Base-by-base conservation (phyloP, 805 yeast genomes). In the Saturnispora galanensis region DNA sequence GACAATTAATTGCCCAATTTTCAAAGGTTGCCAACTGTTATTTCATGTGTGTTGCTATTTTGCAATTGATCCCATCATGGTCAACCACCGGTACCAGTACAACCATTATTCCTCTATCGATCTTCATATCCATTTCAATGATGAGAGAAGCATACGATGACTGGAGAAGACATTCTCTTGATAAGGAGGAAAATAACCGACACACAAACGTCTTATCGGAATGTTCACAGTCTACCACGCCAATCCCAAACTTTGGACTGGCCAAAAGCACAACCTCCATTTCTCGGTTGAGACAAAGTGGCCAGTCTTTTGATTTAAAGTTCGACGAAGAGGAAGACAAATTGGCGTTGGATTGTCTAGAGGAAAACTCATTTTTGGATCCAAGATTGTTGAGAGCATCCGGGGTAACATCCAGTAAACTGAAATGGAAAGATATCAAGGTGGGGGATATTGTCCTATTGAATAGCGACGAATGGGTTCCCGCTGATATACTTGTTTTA, bases 21-120 rank as follows among this genome's bases (percentile, higher is more conserved):
- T 86, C 95, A 18, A 90, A 87, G 58, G 56, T 93, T 38, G 98
- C 98, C 28, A 93, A 93, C 59, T 70, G 89, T 49, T 90, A 93
- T 62, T 93, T 93, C 64, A 66, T 93, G 74, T 70, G 79, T 3
- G 93, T 93, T 13, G 89, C 97, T 2, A 83, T 93, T 49, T 68
- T 93, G 69, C 98, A 93, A 60, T 81, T 90, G 89, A 81, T 93
- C 39, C 97, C 98, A 0, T 77, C 88, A 2, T 93, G 96, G 97
- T 86, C 96, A 1, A 87, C 98, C 5, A 93, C 98, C 0, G 98
- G 97, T 48, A 83, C 88, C 10, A 87, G 79, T 58, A 93, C 97
- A 3, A 93, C 98, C 2, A 90, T 93, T 54, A 73, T 89, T 35
- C 97, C 98, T 2, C 69, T 93, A 46, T 66, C 81, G 62, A 74